Evolutionary conservation across 495 filamentous ascomycete species (phyloP).

Genomic region (Aspergillus avenaceus): DNA sequence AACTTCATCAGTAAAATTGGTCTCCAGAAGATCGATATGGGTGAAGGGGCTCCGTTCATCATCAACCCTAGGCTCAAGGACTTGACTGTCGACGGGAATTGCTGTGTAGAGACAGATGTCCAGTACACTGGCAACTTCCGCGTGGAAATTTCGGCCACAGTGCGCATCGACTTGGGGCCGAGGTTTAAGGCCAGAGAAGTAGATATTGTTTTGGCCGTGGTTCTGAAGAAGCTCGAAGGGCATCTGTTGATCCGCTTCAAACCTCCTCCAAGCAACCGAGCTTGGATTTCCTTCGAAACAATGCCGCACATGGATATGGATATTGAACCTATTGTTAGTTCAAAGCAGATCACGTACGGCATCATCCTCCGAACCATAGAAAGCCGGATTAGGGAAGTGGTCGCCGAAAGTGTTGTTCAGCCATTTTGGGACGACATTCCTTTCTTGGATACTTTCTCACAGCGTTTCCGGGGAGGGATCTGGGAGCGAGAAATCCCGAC

Average conservation of each 20-base stretch:
- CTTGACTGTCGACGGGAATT: conserved; percentile 85
- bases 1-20: conserved; percentile 79
- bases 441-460: conserved; percentile 73
- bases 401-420: conserved; percentile 87
- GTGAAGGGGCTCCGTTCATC: conserved; percentile 80
- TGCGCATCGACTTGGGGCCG: conserved; percentile 81
- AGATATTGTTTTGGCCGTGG: conserved; percentile 79
- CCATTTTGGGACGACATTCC: conserved; percentile 95
- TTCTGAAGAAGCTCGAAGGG: conserved; percentile 80
- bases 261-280: conserved; percentile 87
- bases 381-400: conserved; percentile 85
- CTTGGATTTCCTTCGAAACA: conserved; percentile 91
- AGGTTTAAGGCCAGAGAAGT: conserved; percentile 90
- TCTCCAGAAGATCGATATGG: conserved; percentile 78
- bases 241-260: conserved; percentile 84
- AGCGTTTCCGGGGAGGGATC: conserved; percentile 83
- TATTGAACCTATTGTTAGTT: conserved; percentile 92
- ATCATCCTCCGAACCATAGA: conserved; percentile 91
- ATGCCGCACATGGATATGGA: conserved; percentile 89
- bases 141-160: conserved; percentile 83
- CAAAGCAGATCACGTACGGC: conserved; percentile 89
- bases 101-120: conserved; percentile 78
- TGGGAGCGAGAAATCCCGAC: conserved; percentile 61
- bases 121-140: conserved; percentile 86
- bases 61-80: conserved; percentile 88